A percentile compares a stretch with the other conserved stretches of the same genome.
phyloP scores from a whole-genome alignment of 129 eudicot genomes.

The Dittrichia graveolens region DNA sequence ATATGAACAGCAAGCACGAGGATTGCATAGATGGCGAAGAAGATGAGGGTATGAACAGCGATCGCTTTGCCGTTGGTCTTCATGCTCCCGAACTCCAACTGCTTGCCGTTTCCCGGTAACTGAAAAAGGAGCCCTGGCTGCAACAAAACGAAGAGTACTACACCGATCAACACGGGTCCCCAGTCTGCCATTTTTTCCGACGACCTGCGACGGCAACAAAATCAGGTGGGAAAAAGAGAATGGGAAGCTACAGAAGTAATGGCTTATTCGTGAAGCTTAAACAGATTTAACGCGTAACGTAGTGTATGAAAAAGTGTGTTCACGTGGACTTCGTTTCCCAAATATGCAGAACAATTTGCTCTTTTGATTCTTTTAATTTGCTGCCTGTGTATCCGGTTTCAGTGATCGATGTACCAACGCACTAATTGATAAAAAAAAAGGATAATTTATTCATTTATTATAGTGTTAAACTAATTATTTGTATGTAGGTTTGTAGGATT shows the following conservation, averaged over 20 bases:
- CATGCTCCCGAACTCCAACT: constrained; percentile 85
- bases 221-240: background rate
- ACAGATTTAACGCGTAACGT: constrained; percentile 12
- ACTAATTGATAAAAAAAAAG: too few relatives aligned
- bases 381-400: too few relatives aligned
- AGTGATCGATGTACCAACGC: too few relatives aligned
- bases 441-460: too few relatives aligned
- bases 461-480: too few relatives aligned
- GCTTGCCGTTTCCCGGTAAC: constrained; percentile 71
- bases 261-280: background rate
- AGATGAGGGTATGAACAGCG: constrained; percentile 77
- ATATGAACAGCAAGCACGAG: constrained; percentile 70
- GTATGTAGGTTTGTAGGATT: too few relatives aligned
- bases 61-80: constrained; percentile 87
- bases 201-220: background rate
- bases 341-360: constrained; percentile 17
- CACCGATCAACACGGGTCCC: constrained; percentile 90
- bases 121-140: constrained; percentile 84
- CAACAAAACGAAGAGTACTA: constrained; percentile 70
- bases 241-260: background rate
- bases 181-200: constrained; percentile 69
- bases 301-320: constrained; percentile 12
- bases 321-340: constrained; percentile 31
- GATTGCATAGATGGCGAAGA: constrained; percentile 70
- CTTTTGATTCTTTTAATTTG: background rate